Base-by-base conservation (phyloP, 495 filamentous ascomycete species). In the Darksidea phi region DNA sequence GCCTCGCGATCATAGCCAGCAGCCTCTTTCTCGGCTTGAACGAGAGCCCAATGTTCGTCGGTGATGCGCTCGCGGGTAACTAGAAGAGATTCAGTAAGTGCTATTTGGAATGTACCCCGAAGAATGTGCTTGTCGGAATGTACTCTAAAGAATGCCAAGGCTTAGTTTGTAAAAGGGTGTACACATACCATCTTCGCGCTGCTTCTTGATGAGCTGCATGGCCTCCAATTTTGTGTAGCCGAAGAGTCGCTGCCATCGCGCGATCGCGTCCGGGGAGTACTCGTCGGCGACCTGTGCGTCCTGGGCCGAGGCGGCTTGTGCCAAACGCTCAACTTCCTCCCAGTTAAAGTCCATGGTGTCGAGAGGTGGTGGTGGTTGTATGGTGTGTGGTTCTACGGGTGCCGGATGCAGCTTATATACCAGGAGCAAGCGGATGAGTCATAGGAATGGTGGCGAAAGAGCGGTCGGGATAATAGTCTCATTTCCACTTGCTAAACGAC, bases 1-100 rank as follows among this genome's bases (percentile, higher is more conserved):
- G 64, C 51, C 47, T 71, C 68, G 46, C 66, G 65, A 37, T 71
- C 68, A 42, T 66, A 63, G 3, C 68, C 68, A 1, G 20, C n/a
- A 10, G 48, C 56, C 45, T 68, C 66, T 47, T 54, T 47, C 18
- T 65, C 58, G 15, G 28, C 45, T 13, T 48, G 41, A 23, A 71
- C 55, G 0, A 63, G 47, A 1, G 58, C 54, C 68, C 68, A 71
- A 53, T 71, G 68, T 4, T 50, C 57, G 50, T 66, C 59, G 1
- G 66, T 56, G 51, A 71, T 60, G n/a, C 68, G 66, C 1, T 51
- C 49, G 18, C 68, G 68, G 0, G 68, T 62, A 0, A 71, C 52
- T 43, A 15, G 13, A 6, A 6, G 15, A 3, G 41, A 3, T 32
- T 43, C 13, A 43, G 41, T 15, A 15, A 20, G 18, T 15, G 13